Evolutionary conservation across 2,329 filamentous ascomycete genomes (phyloP).

Genomic region (Sordariomycetes sp.): DNA sequence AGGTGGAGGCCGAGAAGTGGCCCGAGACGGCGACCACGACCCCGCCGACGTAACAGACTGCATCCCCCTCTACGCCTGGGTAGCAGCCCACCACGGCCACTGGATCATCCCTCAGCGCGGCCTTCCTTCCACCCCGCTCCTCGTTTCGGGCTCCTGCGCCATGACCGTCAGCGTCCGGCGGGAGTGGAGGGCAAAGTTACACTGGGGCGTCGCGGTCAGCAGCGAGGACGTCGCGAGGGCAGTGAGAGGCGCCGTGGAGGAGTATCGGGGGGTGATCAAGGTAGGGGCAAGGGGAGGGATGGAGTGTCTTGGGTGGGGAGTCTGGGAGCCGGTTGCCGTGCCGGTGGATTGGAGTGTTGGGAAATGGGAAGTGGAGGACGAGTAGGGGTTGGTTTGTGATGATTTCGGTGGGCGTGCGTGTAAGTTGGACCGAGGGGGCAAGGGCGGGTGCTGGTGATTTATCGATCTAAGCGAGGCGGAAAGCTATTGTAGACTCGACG

Average conservation of each 20-base stretch:
- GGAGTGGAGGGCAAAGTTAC: background rate
- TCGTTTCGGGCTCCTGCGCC: background rate
- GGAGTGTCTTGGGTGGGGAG: conserved; percentile 1
- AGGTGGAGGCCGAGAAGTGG: background rate
- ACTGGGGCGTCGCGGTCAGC: conserved; percentile 1
- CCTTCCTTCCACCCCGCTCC: background rate
- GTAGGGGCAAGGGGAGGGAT: background rate
- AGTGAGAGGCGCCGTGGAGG: background rate
- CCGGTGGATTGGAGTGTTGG: conserved; percentile 1
- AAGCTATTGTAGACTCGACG: too few species aligned
- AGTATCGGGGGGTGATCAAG: background rate
- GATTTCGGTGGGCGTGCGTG: background rate
- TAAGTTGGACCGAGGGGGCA: too few species aligned
- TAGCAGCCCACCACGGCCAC: background rate
- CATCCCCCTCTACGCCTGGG: background rate
- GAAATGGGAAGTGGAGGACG: background rate
- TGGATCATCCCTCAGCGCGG: background rate
- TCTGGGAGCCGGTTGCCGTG: background rate
- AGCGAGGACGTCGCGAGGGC: background rate
- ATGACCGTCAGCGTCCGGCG: background rate
- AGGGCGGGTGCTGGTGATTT: too few species aligned
- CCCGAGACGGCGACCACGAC: background rate
- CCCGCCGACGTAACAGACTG: background rate
- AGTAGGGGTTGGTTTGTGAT: background rate
- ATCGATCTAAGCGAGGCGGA: too few species aligned